phyloP scores from a whole-genome alignment of 2,329 filamentous ascomycete species.

The Xylaria arbuscula region DNA sequence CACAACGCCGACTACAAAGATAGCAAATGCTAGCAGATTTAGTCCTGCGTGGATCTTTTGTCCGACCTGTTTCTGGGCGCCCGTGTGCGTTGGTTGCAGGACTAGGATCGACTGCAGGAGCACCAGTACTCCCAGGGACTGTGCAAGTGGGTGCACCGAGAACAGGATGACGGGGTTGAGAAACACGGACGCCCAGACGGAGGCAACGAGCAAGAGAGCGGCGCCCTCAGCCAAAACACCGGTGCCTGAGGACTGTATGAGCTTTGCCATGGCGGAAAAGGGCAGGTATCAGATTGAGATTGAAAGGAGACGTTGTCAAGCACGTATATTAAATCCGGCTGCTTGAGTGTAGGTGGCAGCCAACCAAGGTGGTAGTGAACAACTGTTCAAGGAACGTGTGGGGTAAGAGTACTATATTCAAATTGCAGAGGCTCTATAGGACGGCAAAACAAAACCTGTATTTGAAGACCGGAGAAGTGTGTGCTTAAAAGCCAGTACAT shows the following conservation, averaged over 20 bases:
- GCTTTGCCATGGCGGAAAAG: conserved; percentile 45
- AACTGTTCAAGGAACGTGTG: conserved; percentile 24
- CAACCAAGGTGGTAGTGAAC: conserved; percentile 19
- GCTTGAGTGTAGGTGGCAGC: background rate
- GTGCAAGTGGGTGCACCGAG: conserved; percentile 84
- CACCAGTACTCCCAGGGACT: conserved; percentile 75
- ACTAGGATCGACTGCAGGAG: conserved; percentile 83
- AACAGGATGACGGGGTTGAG: conserved; percentile 79
- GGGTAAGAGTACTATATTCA: conserved; percentile 31
- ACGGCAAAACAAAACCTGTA: conserved; percentile 18
- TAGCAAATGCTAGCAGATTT: conserved; percentile 71
- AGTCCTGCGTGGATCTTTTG: conserved; percentile 74
- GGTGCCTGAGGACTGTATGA: conserved; percentile 70
- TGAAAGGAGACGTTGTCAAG: conserved; percentile 9
- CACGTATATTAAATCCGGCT: background rate
- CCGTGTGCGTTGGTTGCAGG: conserved; percentile 86
- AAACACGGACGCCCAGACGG: conserved; percentile 84
- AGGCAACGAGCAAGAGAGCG: conserved; percentile 76
- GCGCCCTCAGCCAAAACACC: conserved; percentile 84
- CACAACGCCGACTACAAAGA: conserved; percentile 72
- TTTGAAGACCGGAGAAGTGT: conserved; percentile 14
- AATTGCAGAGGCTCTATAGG: conserved; percentile 17
- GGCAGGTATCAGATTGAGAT: conserved; percentile 9
- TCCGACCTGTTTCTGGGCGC: conserved; percentile 74
- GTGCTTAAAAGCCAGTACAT: conserved; percentile 44